phyloP scores from a whole-genome alignment of 2,329 filamentous ascomycete genomes.

The Sclerotinia subarctica region DNA sequence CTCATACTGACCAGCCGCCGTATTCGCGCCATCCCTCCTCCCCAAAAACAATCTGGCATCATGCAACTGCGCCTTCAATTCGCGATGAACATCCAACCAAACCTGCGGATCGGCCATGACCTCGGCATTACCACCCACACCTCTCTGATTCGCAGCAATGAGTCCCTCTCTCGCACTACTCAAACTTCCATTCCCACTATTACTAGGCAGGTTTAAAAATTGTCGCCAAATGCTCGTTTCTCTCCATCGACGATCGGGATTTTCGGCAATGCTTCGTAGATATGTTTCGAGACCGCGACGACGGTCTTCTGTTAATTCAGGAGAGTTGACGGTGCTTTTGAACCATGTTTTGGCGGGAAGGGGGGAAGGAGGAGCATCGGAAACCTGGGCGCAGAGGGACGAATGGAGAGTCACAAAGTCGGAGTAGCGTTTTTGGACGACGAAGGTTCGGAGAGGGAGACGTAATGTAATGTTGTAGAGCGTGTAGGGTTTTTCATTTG shows the following conservation, averaged over 20 bases:
- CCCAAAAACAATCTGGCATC: slow-evolving; percentile 65
- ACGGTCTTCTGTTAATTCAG: slow-evolving; percentile 68
- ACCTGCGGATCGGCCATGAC: slow-evolving; percentile 43
- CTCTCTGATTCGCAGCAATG: slow-evolving; percentile 33
- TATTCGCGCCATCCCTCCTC: slow-evolving; percentile 59
- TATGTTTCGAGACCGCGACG: slow-evolving; percentile 67
- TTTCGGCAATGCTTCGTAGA: slow-evolving; percentile 66
- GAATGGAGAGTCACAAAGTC: slow-evolving; percentile 70
- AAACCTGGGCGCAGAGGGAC: slow-evolving; percentile 57
- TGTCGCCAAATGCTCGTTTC: slow-evolving; percentile 68
- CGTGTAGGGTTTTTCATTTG: slow-evolving; percentile 60
- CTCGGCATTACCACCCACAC: slow-evolving; percentile 27
- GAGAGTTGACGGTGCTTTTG: slow-evolving; percentile 65
- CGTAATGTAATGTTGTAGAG: slow-evolving; percentile 76
- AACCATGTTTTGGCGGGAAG: slow-evolving; percentile 77
- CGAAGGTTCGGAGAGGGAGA: slow-evolving; percentile 71
- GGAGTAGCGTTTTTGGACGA: slow-evolving; percentile 77
- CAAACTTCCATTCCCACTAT: slow-evolving; percentile 39
- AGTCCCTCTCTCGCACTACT: slow-evolving; percentile 35
- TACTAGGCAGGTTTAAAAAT: slow-evolving; percentile 67
- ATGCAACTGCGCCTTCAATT: slow-evolving; percentile 69
- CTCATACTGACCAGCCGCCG: slow-evolving; percentile 54
- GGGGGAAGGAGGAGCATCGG: slow-evolving; percentile 60
- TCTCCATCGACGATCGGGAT: slow-evolving; percentile 73
- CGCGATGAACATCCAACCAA: slow-evolving; percentile 73